Evolutionary conservation across 768 basidiomycete species (phyloP), one percentile per base, ranked within the genome.

Genomic region (Omphalotus guepiniiformis): DNA sequence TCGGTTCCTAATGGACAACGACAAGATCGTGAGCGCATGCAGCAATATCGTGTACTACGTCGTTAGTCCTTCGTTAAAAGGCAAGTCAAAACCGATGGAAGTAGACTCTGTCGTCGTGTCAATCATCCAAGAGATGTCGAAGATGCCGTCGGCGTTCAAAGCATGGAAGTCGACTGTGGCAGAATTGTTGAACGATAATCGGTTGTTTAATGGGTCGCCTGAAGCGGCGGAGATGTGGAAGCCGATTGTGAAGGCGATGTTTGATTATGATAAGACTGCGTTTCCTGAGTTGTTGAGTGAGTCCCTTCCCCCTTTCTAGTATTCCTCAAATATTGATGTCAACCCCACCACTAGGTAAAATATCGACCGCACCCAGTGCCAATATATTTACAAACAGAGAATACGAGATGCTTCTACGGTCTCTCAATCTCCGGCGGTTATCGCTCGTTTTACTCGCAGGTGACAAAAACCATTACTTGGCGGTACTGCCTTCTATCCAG

Each of bases 371-470:
- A 0, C 86, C 96, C 1, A 95, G 94, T 0, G 85, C 92, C 16
- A 98, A 96, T 58, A 96, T 99, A 46, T 99, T 99, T 65, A 86
- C 92, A 25, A 98, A 93, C 59, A 74, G 88, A 38, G 96, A 98
- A 61, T 89, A 93, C 47, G 96, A 99, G 67, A 94, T 88, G 79
- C 68, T 92, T 0, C 68, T 86, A 22, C 81, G 92, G 21, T 92
- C 93, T 2, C 69, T 93, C 43, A 93, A 89, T 58, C 72, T 99
- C 16, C 81, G 96, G 34, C 76, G 95, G 26, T 69, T 98, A 32
- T 91, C 93, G 4, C 91, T 89, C 59, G 78, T 88, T 26, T 63
- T 99, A n/a, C 82, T 93, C 47, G 71, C 87, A 1, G 91, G 85
- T 12, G 93, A 93, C 55, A 88, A 88, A 67, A 95, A 99, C 59